Evolutionary conservation across 2,329 filamentous ascomycete species (phyloP).

Genomic region (Teratosphaeria epicoccoides): DNA sequence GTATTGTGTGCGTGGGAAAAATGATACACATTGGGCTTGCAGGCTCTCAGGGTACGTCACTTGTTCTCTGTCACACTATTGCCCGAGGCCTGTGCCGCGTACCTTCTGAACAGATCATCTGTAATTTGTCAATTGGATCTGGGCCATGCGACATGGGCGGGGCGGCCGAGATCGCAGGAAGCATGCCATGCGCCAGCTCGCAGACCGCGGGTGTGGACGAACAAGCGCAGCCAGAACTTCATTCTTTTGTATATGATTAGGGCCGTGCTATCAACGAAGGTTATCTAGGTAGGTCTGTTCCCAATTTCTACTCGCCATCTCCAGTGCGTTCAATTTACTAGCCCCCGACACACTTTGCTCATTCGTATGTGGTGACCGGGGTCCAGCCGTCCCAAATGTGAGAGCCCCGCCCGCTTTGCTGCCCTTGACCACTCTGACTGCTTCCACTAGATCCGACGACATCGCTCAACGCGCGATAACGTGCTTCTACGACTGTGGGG

Average conservation of each 20-base stretch:
- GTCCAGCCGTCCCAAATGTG: not conserved
- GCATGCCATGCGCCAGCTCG: too few species aligned
- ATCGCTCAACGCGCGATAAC: not conserved
- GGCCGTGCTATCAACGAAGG: not conserved
- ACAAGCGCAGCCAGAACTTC: too few species aligned
- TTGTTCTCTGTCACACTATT: too few species aligned
- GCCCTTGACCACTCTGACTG: not conserved
- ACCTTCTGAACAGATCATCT: too few species aligned
- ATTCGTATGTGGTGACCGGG: not conserved
- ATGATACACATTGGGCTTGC: not conserved
- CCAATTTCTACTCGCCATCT: not conserved
- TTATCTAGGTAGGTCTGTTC: not conserved
- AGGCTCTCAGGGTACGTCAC: too few species aligned
- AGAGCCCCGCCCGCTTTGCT: not conserved
- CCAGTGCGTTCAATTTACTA: not conserved
- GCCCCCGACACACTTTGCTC: not conserved
- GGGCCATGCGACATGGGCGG: too few species aligned
- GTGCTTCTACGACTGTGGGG: not conserved
- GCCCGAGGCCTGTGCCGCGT: too few species aligned
- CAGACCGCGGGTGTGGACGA: too few species aligned
- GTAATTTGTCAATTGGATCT: too few species aligned
- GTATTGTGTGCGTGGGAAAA: not conserved
- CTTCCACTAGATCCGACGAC: not conserved
- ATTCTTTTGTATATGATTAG: not conserved
- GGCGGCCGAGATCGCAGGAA: too few species aligned